Evolutionary conservation across 2,329 filamentous ascomycete species (phyloP), one percentile per base, ranked within the genome.

Genomic region (Leptographium lundbergii): DNA sequence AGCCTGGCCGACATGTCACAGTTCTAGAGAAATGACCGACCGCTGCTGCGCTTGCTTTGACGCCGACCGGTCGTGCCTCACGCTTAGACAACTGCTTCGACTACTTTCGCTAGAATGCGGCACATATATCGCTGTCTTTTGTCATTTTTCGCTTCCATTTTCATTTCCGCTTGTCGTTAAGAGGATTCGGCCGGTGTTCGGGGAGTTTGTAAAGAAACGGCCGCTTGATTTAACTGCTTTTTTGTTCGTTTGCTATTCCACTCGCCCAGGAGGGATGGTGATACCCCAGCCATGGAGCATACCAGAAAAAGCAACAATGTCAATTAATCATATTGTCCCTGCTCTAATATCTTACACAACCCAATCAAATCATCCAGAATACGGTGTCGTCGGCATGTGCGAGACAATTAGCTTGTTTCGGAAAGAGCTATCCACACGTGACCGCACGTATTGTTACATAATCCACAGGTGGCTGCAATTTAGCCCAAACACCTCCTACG

Each of bases 1-100:
- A 66, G 65, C 13, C 75, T 74, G 61, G 77, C 70, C 45, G 71
- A 79, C 63, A 72, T 81, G 67, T 72, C 73, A 52, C 74, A 75
- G 27, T 80, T 81, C 65, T 79, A 53, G 29, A 29, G 11, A 19
- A 45, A n/a, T 19, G 19, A 45, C 6, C 7, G 6, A 45, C 6
- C 19, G 19, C 34, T 24, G 29, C 17, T 25, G 17, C 19, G 29
- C 34, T 14, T 36, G 29, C 29, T 36, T 39, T 34, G 32, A 34
- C 6, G 29, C 24, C 36, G 50, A 6, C 25, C 4, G 50, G 27
- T 19, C 14, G 19, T 19, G 19, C 11, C 39, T 19, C 39, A 42
- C 39, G 39, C 39, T 25, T 24, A 47, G 54, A 47, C 22, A 17
- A 34, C 36, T 17, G 36, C 9, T 39, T 39, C 36, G 2, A 17